Percentiles rank a stretch among this genome's conserved stretches.
These are phyloP conservation scores for Neurospora sublineolata DNA, from an alignment of 495 filamentous ascomycete genomes.

Conservation along the genomic window DNA sequence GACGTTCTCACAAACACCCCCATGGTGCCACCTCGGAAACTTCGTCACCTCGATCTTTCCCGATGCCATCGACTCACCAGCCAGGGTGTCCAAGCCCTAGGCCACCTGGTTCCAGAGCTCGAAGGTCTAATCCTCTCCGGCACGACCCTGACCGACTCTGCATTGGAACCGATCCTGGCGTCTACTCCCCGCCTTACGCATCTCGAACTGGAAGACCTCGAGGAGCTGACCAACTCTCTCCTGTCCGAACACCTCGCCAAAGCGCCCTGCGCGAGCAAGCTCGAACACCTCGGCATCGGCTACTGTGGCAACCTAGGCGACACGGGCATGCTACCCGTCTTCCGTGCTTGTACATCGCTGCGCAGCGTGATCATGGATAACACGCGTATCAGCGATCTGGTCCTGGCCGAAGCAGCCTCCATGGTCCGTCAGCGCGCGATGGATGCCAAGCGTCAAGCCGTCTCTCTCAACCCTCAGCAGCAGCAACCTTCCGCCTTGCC, in stretches of 20 bases:
- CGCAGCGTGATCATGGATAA: slow-evolving; percentile 81
- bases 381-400: slow-evolving; percentile 76
- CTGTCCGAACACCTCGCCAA: slow-evolving; percentile 59
- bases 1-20: slow-evolving; percentile 68
- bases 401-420: slow-evolving; percentile 74
- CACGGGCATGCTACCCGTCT: slow-evolving; percentile 67
- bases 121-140: slow-evolving; percentile 72
- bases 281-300: slow-evolving; percentile 78
- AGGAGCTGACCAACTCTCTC: slow-evolving; percentile 59
- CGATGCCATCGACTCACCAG: slow-evolving; percentile 65
- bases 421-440: slow-evolving; percentile 55
- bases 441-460: slow-evolving; percentile 31
- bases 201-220: slow-evolving; percentile 80
- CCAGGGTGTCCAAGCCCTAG: slow-evolving; percentile 52
- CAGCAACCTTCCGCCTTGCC: neutral
- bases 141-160: slow-evolving; percentile 56
- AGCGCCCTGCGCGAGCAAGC: slow-evolving; percentile 53
- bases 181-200: slow-evolving; percentile 69
- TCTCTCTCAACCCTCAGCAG: slow-evolving; percentile 13
- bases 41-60: slow-evolving; percentile 78
- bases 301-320: slow-evolving; percentile 84
- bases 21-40: slow-evolving; percentile 62
- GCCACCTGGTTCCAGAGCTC: slow-evolving; percentile 63
- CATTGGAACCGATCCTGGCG: slow-evolving; percentile 59
- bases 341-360: slow-evolving; percentile 62